Evolutionary conservation across 257 asterid genomes (phyloP).

Genomic region (Jacaranda mimosifolia): DNA sequence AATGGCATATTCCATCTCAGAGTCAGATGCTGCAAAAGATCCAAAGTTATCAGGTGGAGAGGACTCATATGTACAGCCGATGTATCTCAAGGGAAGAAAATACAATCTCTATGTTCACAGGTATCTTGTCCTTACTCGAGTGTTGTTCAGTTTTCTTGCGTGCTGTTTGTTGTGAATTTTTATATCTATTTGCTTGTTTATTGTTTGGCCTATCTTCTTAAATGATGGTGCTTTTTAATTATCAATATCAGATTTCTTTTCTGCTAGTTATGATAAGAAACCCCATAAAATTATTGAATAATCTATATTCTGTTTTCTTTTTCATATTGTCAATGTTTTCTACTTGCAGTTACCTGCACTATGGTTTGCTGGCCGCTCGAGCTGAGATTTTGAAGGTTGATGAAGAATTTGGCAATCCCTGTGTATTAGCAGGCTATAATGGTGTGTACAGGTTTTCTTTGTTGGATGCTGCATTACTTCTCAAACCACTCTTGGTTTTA

Average conservation of each 20-base stretch:
- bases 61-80: constrained; percentile 74
- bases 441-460: constrained; percentile 50
- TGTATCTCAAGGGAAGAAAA: constrained; percentile 63
- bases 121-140: constrained; percentile 42
- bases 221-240: constrained; percentile 23
- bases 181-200: background rate
- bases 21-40: constrained; percentile 69
- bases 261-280: background rate
- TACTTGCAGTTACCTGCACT: constrained; percentile 75
- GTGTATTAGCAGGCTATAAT: constrained; percentile 68
- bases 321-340: constrained; percentile 8
- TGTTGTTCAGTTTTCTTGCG: constrained; percentile 15
- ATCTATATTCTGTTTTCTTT: constrained; percentile 6
- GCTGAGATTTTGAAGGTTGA: constrained; percentile 75
- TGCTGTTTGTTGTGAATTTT: constrained; percentile 26
- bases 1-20: constrained; percentile 83
- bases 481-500: background rate
- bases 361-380: constrained; percentile 82
- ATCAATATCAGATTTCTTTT: background rate
- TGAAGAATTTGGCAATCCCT: constrained; percentile 62
- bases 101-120: constrained; percentile 80
- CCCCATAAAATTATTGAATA: background rate
- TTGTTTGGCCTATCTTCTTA: constrained; percentile 11
- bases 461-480: background rate
- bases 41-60: constrained; percentile 56